phyloP scores from a whole-genome alignment of 257 asterid genomes.

The Capsicum rhomboideum region DNA sequence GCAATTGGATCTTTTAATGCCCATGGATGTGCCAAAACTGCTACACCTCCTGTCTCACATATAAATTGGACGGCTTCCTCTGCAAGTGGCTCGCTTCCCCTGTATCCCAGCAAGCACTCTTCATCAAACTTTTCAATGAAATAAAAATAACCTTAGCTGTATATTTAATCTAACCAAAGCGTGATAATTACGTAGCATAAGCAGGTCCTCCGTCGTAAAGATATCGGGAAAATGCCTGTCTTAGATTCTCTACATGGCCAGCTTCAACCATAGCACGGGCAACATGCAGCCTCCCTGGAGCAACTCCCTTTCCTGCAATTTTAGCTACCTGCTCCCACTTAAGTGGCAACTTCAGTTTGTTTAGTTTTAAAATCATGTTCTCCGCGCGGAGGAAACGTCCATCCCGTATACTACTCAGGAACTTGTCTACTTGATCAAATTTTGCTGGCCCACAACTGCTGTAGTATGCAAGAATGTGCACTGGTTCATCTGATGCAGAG shows the following conservation, averaged over 20 bases:
- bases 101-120: slow-evolving; percentile 13
- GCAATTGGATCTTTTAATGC: slow-evolving; percentile 72
- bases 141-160: neutral
- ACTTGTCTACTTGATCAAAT: slow-evolving; percentile 48
- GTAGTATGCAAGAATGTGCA: slow-evolving; percentile 97
- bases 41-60: slow-evolving; percentile 84
- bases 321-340: slow-evolving; percentile 76
- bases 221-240: slow-evolving; percentile 78
- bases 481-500: slow-evolving; percentile 72
- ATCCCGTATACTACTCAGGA: slow-evolving; percentile 55
- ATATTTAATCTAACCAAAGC: slow-evolving; percentile 1
- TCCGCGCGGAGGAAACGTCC: slow-evolving; percentile 87
- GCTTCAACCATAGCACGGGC: slow-evolving; percentile 99
- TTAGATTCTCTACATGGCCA: slow-evolving; percentile 88
- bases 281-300: slow-evolving; percentile 93
- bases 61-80: slow-evolving; percentile 77
- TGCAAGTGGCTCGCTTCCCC: slow-evolving; percentile 89
- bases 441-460: slow-evolving; percentile 84
- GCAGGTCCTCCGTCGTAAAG: slow-evolving; percentile 99
- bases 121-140: neutral
- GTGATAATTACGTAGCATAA: slow-evolving; percentile 65
- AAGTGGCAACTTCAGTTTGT: slow-evolving; percentile 74
- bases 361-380: slow-evolving; percentile 72
- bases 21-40: slow-evolving; percentile 99
- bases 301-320: slow-evolving; percentile 92